Evolutionary conservation across 2,329 filamentous ascomycete genomes (phyloP), one percentile per base, ranked within the genome.

Genomic region (Pestalotiopsis sp.): DNA sequence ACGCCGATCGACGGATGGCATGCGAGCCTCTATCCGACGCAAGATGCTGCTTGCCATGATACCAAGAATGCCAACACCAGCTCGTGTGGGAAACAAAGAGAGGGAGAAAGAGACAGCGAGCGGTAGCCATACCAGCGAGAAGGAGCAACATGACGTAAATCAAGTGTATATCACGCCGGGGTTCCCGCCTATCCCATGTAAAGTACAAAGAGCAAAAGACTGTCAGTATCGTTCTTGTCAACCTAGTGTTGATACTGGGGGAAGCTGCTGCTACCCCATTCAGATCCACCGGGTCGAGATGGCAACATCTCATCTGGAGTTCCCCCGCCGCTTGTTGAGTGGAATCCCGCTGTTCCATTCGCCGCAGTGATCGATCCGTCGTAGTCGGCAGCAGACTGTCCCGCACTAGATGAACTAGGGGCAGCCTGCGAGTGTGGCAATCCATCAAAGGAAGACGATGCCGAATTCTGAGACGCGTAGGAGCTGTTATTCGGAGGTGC

Each of bases 341-440:
- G 61, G 17, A 64, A 64, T 27, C n/a, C 61, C 38, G 61, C 38
- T 4, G n/a, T 64, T 20, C 61, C 61, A 39, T 64, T 52, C n/a
- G 61, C 49, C 11, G 25, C 38, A 9, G 59, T n/a, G 27, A 62
- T 64, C 39, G n/a, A 23, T 11, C 61, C 38, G 39, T 52, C 38
- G 20, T 45, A 52, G 13, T 64, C 61, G n/a, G 41, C 25, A 27
- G 61, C 39, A 7, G 61, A n/a, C 17, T 36, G 61, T 23, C 49
- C 61, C 5, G 41, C 38, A 20, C 25, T 39, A 25, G 61, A 23
- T 39, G 61, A 64, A 12, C 39, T 52, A 2, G 39, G 13, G 41
- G n/a, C 39, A 20, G 12, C 38, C 61, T 64, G 61, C 61, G 59
- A n/a, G 17, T 64, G 61, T 23, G 61, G 61, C 61, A 64, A 20